A percentile compares a stretch with the other conserved stretches of the same genome.
These are phyloP conservation scores for Talaromyces pinophilus DNA, from an alignment of 2,329 filamentous ascomycete species.

Conservation along the genomic window DNA sequence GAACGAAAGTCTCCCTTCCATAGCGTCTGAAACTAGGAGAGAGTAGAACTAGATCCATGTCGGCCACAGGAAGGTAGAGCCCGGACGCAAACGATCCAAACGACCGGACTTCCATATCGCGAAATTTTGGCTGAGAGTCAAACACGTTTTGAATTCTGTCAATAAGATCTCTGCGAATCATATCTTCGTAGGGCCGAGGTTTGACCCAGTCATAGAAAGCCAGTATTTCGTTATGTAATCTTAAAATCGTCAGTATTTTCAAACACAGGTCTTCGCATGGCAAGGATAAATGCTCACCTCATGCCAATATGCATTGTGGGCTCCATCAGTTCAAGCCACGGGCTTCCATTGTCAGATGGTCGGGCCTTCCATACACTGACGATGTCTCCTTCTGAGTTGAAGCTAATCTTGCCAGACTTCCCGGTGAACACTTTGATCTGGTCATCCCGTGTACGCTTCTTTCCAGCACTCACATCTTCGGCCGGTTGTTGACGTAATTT, in stretches of 20 bases:
- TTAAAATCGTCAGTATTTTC: slow-evolving; percentile 39
- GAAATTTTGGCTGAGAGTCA: slow-evolving; percentile 51
- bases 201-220: slow-evolving; percentile 86
- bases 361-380: slow-evolving; percentile 56
- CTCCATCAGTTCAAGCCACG: slow-evolving; percentile 58
- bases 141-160: slow-evolving; percentile 65
- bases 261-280: no score
- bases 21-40: slow-evolving; percentile 62
- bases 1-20: slow-evolving; percentile 50
- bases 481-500: slow-evolving; percentile 31
- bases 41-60: slow-evolving; percentile 90
- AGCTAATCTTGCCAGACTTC: slow-evolving; percentile 47
- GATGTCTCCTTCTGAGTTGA: slow-evolving; percentile 48
- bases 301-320: slow-evolving; percentile 36
- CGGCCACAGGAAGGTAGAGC: slow-evolving; percentile 73
- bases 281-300: slow-evolving; percentile 31
- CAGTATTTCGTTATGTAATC: slow-evolving; percentile 84
- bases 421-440: slow-evolving; percentile 60
- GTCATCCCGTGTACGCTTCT: slow-evolving; percentile 75
- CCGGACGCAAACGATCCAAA: slow-evolving; percentile 96
- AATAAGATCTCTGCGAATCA: slow-evolving; percentile 72
- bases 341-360: slow-evolving; percentile 50
- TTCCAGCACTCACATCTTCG: slow-evolving; percentile 58
- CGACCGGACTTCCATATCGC: slow-evolving; percentile 64
- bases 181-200: slow-evolving; percentile 74